phyloP scores from a whole-genome alignment of 208 protist species.

The Trypanosoma scelopori region DNA sequence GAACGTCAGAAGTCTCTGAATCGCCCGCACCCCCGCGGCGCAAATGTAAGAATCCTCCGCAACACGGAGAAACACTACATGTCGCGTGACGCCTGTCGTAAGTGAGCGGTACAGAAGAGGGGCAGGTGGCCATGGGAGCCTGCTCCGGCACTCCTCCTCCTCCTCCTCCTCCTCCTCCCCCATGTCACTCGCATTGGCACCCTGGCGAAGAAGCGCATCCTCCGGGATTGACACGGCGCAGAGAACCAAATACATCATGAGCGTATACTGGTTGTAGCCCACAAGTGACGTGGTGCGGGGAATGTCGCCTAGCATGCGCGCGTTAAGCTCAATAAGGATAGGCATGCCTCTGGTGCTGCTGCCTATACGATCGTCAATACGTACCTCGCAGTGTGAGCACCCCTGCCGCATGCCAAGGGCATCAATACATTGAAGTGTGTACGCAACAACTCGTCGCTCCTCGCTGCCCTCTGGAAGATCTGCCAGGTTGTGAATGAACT shows the following conservation, averaged over 20 bases:
- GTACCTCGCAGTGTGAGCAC: conserved; percentile 83
- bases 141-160: conserved; percentile 7
- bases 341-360: conserved; percentile 39
- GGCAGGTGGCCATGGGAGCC: conserved; percentile 72
- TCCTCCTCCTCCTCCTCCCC: neutral
- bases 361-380: conserved; percentile 55
- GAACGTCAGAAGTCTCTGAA: conserved; percentile 57
- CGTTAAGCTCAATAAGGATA: conserved; percentile 89
- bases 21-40: conserved; percentile 26
- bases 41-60: conserved; percentile 47
- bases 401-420: conserved; percentile 76
- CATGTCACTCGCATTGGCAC: neutral
- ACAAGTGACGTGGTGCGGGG: conserved; percentile 70
- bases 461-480: conserved; percentile 34
- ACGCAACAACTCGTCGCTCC: conserved; percentile 65
- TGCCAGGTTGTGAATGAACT: conserved; percentile 59
- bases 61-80: conserved; percentile 66
- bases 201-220: neutral
- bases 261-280: conserved; percentile 77
- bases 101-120: conserved; percentile 59
- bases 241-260: conserved; percentile 69
- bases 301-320: conserved; percentile 74
- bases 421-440: conserved; percentile 70
- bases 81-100: conserved; percentile 28
- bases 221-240: conserved; percentile 46